Evolutionary conservation across 495 filamentous ascomycete species (phyloP).

Genomic region (Neurospora tetraspora): DNA sequence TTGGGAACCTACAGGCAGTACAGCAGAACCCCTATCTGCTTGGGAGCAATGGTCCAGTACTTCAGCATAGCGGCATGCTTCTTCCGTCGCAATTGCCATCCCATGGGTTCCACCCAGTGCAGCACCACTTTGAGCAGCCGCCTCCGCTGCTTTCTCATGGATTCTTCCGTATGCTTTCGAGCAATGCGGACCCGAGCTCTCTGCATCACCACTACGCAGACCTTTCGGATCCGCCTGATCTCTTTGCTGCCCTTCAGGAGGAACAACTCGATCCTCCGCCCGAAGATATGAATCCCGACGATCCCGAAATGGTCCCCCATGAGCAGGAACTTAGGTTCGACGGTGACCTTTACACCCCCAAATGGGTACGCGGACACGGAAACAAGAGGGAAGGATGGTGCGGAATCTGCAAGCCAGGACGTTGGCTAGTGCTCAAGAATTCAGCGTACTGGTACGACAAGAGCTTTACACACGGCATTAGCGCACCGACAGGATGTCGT

Average conservation of each 20-base stretch:
- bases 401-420: conserved; percentile 70
- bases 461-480: conserved; percentile 71
- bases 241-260: conserved; percentile 59
- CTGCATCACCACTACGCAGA: conserved; percentile 54
- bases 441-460: conserved; percentile 84
- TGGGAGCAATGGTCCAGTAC: conserved; percentile 31
- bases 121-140: conserved; percentile 41
- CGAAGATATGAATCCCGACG: conserved; percentile 64
- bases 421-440: conserved; percentile 76
- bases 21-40: conserved; percentile 44
- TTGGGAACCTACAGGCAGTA: conserved; percentile 42
- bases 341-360: conserved; percentile 68
- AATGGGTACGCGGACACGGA: conserved; percentile 68
- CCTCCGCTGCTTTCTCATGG: conserved; percentile 53
- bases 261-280: conserved; percentile 57
- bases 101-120: conserved; percentile 35
- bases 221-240: conserved; percentile 58
- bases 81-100: conserved; percentile 36
- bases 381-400: conserved; percentile 82
- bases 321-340: conserved; percentile 71
- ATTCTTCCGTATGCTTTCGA: conserved; percentile 57
- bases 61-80: conserved; percentile 37
- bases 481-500: conserved; percentile 60
- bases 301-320: conserved; percentile 58
- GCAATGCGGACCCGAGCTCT: conserved; percentile 54